phyloP scores from a whole-genome alignment of 2,329 filamentous ascomycete genomes.

The Fonsecaea erecta region DNA sequence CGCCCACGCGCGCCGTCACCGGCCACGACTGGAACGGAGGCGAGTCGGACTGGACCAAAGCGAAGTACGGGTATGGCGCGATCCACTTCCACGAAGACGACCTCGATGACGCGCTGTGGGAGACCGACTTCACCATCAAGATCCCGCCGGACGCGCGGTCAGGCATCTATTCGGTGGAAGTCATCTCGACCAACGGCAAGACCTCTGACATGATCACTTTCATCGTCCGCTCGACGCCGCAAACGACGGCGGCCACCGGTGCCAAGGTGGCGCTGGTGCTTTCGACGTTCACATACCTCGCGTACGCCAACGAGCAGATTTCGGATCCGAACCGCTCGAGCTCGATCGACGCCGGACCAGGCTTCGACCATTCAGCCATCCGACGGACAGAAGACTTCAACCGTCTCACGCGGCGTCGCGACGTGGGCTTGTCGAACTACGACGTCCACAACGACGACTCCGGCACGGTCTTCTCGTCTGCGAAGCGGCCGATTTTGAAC shows the following conservation, averaged over 20 bases:
- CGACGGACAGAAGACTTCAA: slow-evolving; percentile 33
- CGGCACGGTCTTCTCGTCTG: slow-evolving; percentile 41
- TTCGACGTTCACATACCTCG: slow-evolving; percentile 47
- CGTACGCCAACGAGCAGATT: slow-evolving; percentile 49
- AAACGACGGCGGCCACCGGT: slow-evolving; percentile 19
- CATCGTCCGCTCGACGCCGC: slow-evolving; percentile 42
- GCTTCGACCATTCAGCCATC: slow-evolving; percentile 16
- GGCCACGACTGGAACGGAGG: slow-evolving; percentile 44
- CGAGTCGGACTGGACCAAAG: slow-evolving; percentile 43
- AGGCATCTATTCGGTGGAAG: slow-evolving; percentile 41
- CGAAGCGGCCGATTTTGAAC: slow-evolving; percentile 47
- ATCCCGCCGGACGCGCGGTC: slow-evolving; percentile 36
- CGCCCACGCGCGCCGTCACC: slow-evolving; percentile 43
- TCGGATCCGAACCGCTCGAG: slow-evolving; percentile 41
- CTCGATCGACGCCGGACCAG: slow-evolving; percentile 26
- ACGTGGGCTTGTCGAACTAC: slow-evolving; percentile 47
- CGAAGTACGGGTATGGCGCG: slow-evolving; percentile 44
- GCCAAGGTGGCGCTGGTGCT: slow-evolving; percentile 41
- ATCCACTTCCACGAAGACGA: slow-evolving; percentile 50
- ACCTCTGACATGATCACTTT: slow-evolving; percentile 43
- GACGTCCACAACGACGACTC: slow-evolving; percentile 48
- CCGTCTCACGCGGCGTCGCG: slow-evolving; percentile 41
- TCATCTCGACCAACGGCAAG: slow-evolving; percentile 34
- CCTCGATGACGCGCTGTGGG: slow-evolving; percentile 46
- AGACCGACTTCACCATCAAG: slow-evolving; percentile 42